Percentiles rank a stretch among this genome's conserved stretches.
These are phyloP conservation scores for Dothistroma pini DNA, from an alignment of 2,329 filamentous ascomycete genomes.

Conservation along the genomic window DNA sequence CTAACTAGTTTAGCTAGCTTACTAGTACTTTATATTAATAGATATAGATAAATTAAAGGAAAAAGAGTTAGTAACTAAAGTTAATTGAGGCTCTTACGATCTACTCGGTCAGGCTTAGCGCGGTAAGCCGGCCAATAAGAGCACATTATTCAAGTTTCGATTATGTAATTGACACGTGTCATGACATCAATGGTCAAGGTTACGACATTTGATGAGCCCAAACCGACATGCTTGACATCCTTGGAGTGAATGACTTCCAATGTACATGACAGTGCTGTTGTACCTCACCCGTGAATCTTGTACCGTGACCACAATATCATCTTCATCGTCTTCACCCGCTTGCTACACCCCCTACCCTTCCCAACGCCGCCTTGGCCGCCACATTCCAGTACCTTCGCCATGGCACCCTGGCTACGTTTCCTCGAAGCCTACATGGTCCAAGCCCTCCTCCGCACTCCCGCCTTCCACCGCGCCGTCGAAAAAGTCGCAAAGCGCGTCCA, in stretches of 20 bases:
- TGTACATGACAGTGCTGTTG: not conserved
- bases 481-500: constrained; percentile 48
- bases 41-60: too few species aligned
- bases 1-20: too few species aligned
- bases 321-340: not conserved
- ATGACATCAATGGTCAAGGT: too few species aligned
- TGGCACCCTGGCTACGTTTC: constrained; percentile 37
- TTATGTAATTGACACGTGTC: too few species aligned
- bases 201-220: too few species aligned
- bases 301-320: not conserved
- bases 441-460: constrained; percentile 52
- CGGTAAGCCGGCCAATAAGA: too few species aligned
- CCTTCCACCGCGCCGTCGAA: constrained; percentile 53
- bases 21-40: too few species aligned
- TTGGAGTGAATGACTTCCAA: not conserved
- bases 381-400: constrained; percentile 6
- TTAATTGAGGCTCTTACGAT: too few species aligned
- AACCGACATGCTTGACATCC: not conserved
- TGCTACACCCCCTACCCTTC: not conserved
- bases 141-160: too few species aligned
- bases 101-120: too few species aligned
- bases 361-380: not conserved
- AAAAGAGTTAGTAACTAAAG: too few species aligned
- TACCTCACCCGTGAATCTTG: not conserved
- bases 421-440: constrained; percentile 38